Percentiles rank a stretch among this genome's conserved stretches.
phyloP scores from a whole-genome alignment of 768 basidiomycete species.

The Hypholoma fasciculare region DNA sequence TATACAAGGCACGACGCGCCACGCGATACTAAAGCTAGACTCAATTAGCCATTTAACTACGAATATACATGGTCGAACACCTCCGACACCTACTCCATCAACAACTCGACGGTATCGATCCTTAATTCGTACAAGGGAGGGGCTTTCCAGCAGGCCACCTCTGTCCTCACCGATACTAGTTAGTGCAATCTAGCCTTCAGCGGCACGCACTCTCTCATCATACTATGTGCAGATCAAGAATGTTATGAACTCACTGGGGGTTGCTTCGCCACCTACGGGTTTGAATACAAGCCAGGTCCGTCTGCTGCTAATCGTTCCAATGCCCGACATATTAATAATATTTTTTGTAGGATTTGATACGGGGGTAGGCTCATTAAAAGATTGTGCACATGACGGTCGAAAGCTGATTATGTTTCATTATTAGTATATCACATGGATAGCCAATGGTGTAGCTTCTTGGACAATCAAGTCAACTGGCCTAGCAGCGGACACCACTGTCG shows the following conservation, averaged over 20 bases:
- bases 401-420: conserved; percentile 2
- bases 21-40: conserved; percentile 3
- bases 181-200: conserved; percentile 14
- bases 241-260: conserved; percentile 61
- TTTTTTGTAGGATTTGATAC: conserved; percentile 23
- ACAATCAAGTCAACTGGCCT: conserved; percentile 65
- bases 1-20: conserved; percentile 1
- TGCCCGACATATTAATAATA: neutral
- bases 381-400: neutral
- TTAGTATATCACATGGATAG: conserved; percentile 82
- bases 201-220: neutral
- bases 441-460: conserved; percentile 64
- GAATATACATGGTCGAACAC: conserved; percentile 71
- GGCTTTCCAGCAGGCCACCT: conserved; percentile 82
- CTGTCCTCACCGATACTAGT: conserved; percentile 65
- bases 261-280: conserved; percentile 75
- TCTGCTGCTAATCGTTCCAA: neutral
- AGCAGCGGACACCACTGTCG: conserved; percentile 49
- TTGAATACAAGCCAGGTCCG: conserved; percentile 74
- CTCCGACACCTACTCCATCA: conserved; percentile 55
- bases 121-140: conserved; percentile 76
- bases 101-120: conserved; percentile 46
- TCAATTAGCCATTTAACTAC: conserved; percentile 70
- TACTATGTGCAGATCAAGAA: conserved; percentile 47
- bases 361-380: conserved; percentile 2